These are phyloP conservation scores for Diatrype stigma DNA, from an alignment of 2,329 filamentous ascomycete species.

Conservation along the genomic window DNA sequence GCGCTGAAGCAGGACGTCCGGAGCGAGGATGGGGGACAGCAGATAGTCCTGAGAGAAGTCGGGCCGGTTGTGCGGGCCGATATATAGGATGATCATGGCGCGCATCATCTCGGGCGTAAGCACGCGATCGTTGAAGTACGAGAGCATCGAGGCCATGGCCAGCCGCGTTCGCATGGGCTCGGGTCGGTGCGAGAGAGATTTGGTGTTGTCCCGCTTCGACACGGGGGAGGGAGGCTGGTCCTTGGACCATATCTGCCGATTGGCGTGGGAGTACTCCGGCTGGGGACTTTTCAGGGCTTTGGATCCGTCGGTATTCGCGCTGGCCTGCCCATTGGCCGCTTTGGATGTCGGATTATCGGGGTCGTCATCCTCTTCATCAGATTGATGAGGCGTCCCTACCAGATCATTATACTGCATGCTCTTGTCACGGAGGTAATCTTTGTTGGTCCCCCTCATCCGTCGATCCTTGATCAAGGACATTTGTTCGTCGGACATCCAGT, in stretches of 20 bases:
- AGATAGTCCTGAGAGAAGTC: constrained; percentile 91
- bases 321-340: constrained; percentile 11
- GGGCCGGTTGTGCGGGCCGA: constrained; percentile 87
- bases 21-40: constrained; percentile 83
- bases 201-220: constrained; percentile 14
- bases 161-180: constrained; percentile 74
- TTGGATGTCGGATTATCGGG: constrained; percentile 27
- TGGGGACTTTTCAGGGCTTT: constrained; percentile 30
- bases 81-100: constrained; percentile 97
- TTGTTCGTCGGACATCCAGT: constrained; percentile 99
- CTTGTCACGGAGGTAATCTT: constrained; percentile 74
- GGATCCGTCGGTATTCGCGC: constrained; percentile 14
- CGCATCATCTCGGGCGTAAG: constrained; percentile 98
- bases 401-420: constrained; percentile 83
- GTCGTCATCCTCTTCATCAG: constrained; percentile 65
- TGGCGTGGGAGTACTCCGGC: constrained; percentile 48
- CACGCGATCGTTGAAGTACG: constrained; percentile 94
- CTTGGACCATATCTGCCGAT: constrained; percentile 34
- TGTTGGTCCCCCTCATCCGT: constrained; percentile 71
- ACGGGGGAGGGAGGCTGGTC: constrained; percentile 12
- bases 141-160: constrained; percentile 94
- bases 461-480: constrained; percentile 90
- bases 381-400: constrained; percentile 77
- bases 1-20: constrained; percentile 73
- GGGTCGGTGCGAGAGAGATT: constrained; percentile 44